Evolutionary conservation across 768 basidiomycete species (phyloP).

Genomic region (Hygrophoropsis aurantiaca): DNA sequence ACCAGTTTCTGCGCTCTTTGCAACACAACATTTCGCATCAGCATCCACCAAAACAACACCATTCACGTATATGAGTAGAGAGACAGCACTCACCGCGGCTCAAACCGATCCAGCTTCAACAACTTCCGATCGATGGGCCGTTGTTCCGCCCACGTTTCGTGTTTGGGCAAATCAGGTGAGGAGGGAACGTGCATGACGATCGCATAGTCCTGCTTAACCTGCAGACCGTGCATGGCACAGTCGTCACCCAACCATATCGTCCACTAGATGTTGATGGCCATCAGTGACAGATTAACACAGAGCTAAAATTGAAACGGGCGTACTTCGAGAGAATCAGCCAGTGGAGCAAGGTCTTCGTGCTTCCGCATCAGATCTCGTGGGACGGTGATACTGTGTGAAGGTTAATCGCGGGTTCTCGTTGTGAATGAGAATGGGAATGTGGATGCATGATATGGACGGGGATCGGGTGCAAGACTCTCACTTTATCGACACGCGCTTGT

Average conservation of each 20-base stretch:
- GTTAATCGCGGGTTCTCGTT: not conserved
- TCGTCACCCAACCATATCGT: slow-evolving; percentile 21
- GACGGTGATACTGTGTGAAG: slow-evolving; percentile 11
- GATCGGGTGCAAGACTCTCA: slow-evolving; percentile 2
- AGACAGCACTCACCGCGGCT: slow-evolving; percentile 16
- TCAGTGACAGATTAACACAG: not conserved
- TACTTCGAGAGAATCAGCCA: slow-evolving; percentile 13
- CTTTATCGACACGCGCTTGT: slow-evolving; percentile 15
- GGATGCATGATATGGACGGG: too few species aligned
- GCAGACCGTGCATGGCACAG: slow-evolving; percentile 14
- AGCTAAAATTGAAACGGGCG: not conserved
- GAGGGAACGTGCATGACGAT: slow-evolving; percentile 10
- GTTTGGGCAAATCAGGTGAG: not conserved
- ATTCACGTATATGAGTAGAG: not conserved
- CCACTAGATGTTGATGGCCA: slow-evolving; percentile 15
- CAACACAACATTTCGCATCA: too few species aligned
- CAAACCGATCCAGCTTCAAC: slow-evolving; percentile 15
- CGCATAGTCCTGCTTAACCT: slow-evolving; percentile 13
- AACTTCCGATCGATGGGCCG: slow-evolving; percentile 13
- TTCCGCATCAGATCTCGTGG: slow-evolving; percentile 15
- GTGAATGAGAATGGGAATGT: not conserved
- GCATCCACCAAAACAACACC: not conserved
- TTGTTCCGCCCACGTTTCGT: not conserved
- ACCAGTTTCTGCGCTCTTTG: slow-evolving; percentile 19
- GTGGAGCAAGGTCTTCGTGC: slow-evolving; percentile 13